Conservation (phyloP, 2,329 filamentous ascomycete genomes). For the Claviceps sp. region DNA sequence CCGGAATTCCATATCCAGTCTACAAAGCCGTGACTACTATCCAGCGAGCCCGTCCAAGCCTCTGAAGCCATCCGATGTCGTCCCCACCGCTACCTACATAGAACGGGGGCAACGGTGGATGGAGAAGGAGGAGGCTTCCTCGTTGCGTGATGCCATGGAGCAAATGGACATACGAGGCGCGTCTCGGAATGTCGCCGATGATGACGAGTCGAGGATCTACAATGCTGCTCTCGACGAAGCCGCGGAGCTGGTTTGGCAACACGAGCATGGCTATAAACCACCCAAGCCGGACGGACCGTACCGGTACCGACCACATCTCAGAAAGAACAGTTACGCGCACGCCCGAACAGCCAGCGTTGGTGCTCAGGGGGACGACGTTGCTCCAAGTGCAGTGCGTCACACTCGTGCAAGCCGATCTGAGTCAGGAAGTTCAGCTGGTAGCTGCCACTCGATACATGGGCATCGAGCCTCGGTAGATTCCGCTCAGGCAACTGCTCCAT, state of each 20-base stretch:
- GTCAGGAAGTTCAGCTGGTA: slow-evolving; percentile 39
- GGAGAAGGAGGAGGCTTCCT: slow-evolving; percentile 65
- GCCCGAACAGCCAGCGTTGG: slow-evolving; percentile 48
- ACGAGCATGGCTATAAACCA: slow-evolving; percentile 43
- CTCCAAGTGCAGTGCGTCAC: slow-evolving; percentile 29
- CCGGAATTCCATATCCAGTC: slow-evolving; percentile 33
- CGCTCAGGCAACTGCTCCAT: slow-evolving; percentile 7
- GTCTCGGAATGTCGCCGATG: slow-evolving; percentile 18
- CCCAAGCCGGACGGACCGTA: slow-evolving; percentile 47
- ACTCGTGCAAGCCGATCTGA: slow-evolving; percentile 30
- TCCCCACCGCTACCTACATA: slow-evolving; percentile 55
- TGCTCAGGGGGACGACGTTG: slow-evolving; percentile 28
- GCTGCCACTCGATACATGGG: slow-evolving; percentile 24
- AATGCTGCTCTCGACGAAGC: slow-evolving; percentile 63
- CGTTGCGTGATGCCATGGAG: slow-evolving; percentile 58
- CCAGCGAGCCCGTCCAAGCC: slow-evolving; percentile 28
- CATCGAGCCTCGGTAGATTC: slow-evolving; percentile 17
- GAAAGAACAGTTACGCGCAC: slow-evolving; percentile 58
- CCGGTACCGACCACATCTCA: slow-evolving; percentile 54
- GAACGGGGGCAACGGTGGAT: slow-evolving; percentile 65
- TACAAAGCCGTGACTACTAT: slow-evolving; percentile 38
- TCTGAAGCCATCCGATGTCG: slow-evolving; percentile 45
- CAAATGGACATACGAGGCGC: slow-evolving; percentile 49
- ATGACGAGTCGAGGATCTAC: slow-evolving; percentile 52
- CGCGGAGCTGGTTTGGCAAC: slow-evolving; percentile 65